Evolutionary conservation across 257 asterid species (phyloP), one percentile per base, ranked within the genome.

Genomic region (Orobanche coerulescens): DNA sequence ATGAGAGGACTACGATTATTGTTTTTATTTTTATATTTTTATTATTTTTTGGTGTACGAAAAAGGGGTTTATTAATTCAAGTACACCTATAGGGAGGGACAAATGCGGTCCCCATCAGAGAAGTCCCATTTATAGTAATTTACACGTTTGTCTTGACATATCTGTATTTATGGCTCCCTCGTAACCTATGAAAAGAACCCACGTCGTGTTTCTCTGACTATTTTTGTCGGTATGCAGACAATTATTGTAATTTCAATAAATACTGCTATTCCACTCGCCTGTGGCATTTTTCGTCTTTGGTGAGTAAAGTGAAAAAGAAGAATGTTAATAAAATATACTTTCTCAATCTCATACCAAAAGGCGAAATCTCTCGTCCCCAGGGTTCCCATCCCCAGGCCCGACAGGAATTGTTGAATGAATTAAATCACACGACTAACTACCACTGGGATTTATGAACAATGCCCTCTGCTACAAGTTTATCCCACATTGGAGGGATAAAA

Each of bases 91-190:
- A 31, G 2, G n/a, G n/a, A 53, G 44, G 30, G 36, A 71, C 60
- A 15, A 61, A 52, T 15, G 71, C 65, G 76, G 80, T 68, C 83
- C 77, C 28, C 6, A 3, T 11, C 0, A n/a, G 14, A 16, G 46
- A 46, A 55, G 33, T 44, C 57, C 66, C 64, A 57, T 65, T 71
- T 78, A 9, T 56, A 34, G 76, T 61, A 60, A 58, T 59, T 14
- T 44, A 58, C 62, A 62, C 67, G 73, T 57, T 34, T 62, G 54
- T 58, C 40, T 8, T 39, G 58, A 46, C 30, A 61, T 44, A 48
- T 66, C 76, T 61, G 65, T 70, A 65, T 23, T 24, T 54, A 28
- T 28, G 74, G 69, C 34, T 46, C 61, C 25, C 69, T 70, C 1
- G 0, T 20, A 44, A n/a, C 76, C 76, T 24, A 57, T 61, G 1